phyloP scores from a whole-genome alignment of 1,284 basidiomycete genomes.

The Cystobasidiaceae sp. region DNA sequence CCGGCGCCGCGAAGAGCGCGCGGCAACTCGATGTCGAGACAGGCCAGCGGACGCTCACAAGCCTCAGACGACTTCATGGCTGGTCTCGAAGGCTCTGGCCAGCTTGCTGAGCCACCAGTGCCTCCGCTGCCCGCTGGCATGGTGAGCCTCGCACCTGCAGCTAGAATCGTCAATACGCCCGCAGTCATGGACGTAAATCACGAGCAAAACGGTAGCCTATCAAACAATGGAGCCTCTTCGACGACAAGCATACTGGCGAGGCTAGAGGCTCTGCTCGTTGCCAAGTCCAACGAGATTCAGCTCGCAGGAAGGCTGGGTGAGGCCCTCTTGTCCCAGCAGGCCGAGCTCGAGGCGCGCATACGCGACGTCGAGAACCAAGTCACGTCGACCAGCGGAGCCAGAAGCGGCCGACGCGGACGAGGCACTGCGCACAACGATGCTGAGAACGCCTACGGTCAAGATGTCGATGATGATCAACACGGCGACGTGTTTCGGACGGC shows the following conservation, averaged over 20 bases:
- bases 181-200: too few relatives aligned
- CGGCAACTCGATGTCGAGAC: not conserved
- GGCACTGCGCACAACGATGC: not conserved
- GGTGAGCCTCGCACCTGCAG: too few relatives aligned
- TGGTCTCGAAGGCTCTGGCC: not conserved
- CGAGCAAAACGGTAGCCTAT: too few relatives aligned
- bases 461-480: slow-evolving; percentile 15
- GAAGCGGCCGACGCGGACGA: not conserved
- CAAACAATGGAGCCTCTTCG: too few relatives aligned
- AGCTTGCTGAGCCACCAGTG: too few relatives aligned
- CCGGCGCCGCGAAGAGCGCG: slow-evolving; percentile 23
- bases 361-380: slow-evolving; percentile 59
- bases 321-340: slow-evolving; percentile 81
- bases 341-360: slow-evolving; percentile 81
- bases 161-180: not conserved
- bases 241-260: too few relatives aligned
- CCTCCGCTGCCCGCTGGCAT: slow-evolving; percentile 3
- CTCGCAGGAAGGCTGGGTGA: slow-evolving; percentile 84
- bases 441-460: not conserved
- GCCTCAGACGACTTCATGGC: not conserved
- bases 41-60: not conserved
- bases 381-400: not conserved
- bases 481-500: slow-evolving; percentile 58
- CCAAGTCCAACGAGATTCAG: slow-evolving; percentile 82
- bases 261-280: slow-evolving; percentile 73